Evolutionary conservation across 140 eudicot species (phyloP), one percentile per base, ranked within the genome.

Genomic region (Cichorium intybus): DNA sequence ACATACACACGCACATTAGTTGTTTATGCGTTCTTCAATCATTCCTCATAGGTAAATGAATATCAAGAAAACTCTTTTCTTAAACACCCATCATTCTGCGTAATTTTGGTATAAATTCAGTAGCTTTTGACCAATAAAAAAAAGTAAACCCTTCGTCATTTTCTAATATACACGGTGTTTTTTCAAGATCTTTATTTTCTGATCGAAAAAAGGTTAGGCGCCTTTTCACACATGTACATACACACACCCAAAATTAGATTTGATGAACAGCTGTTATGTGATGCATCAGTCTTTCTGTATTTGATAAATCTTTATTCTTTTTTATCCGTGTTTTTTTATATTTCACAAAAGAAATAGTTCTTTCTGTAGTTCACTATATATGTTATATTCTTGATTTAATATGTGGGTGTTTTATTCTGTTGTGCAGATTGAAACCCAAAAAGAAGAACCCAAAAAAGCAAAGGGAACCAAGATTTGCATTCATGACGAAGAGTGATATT

Each of bases 401-500:
- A 16, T 64, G 56, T 69, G 68, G 63, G 46, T 53, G 54, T 39
- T 73, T 24, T 62, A 66, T 56, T 65, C 56, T 66, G 27, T 27
- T 58, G 4, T 49, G 34, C 57, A 82, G 90, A 75, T 80, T 86
- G 67, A 86, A 90, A 74, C 64, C 89, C 70, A 87, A 90, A 79
- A 87, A 87, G 84, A 90, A 84, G 88, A 84, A 78, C 75, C 85
- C 76, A 23, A 90, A 90, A 69, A 90, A 63, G 86, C 83, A 80
- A 75, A 90, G 84, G 48, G 94, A 82, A 68, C 94, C 95, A 71
- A 75, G 97, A 82, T 84, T 87, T 82, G 97, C 97, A 26, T 90
- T 90, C 93, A 82, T 90, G 95, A 90, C 97, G 24, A 84, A 84
- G 94, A 90, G 86, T 64, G 95, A 90, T 35, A 81, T 90, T 55